phyloP scores from a whole-genome alignment of 1,284 basidiomycete genomes.

The Trametes polyzona region DNA sequence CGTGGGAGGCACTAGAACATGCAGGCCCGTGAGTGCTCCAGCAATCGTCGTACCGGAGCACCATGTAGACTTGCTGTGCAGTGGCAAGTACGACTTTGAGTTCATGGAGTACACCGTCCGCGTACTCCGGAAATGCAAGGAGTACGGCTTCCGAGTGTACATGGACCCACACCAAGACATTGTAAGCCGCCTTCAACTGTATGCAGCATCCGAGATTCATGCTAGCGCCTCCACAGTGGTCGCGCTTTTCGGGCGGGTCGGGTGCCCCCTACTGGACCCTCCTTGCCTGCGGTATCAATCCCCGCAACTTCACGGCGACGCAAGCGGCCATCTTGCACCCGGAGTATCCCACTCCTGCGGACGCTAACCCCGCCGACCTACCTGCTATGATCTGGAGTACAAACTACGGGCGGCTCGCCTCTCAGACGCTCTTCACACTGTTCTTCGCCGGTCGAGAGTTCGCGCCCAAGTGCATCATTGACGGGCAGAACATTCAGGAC shows the following conservation, averaged over 20 bases:
- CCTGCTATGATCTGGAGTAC: constrained; percentile 98
- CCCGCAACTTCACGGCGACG: constrained; percentile 83
- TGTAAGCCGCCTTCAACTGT: constrained; percentile 54
- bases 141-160: constrained; percentile 93
- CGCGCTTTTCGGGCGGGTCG: constrained; percentile 94
- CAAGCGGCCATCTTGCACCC: constrained; percentile 87
- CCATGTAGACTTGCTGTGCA: too few species aligned
- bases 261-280: constrained; percentile 97
- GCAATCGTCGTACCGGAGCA: too few species aligned
- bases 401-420: constrained; percentile 89
- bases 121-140: constrained; percentile 89
- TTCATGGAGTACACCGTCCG: constrained; percentile 93
- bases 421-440: constrained; percentile 91
- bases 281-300: constrained; percentile 90
- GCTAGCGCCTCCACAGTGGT: constrained; percentile 69
- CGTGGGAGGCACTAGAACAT: constrained; percentile 96
- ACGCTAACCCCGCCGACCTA: constrained; percentile 71
- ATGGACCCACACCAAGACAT: constrained; percentile 98
- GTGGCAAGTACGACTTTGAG: constrained; percentile 88
- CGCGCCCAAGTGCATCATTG: constrained; percentile 91
- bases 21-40: constrained; percentile 87
- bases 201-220: neutral
- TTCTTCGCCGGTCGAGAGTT: constrained; percentile 93
- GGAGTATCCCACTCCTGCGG: constrained; percentile 76
- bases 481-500: constrained; percentile 93